phyloP scores from a whole-genome alignment of 331 rosid genomes.

The Malus hybrid region DNA sequence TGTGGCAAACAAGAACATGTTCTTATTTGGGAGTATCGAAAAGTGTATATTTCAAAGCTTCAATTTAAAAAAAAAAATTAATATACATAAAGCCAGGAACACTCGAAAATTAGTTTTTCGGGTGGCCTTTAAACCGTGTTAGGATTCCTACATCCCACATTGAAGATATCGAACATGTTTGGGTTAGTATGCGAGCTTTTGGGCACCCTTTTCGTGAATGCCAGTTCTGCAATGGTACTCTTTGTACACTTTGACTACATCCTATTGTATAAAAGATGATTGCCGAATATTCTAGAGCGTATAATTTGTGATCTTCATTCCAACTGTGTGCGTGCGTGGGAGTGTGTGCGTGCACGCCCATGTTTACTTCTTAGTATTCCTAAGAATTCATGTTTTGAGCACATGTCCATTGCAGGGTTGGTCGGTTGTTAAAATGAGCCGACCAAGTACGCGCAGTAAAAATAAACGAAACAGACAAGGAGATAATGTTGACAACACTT shows the following conservation, averaged over 20 bases:
- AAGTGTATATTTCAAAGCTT: not conserved
- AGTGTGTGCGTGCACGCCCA: not conserved
- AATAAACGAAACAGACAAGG: slow-evolving; percentile 69
- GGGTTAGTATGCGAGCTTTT: not conserved
- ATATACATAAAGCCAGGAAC: not conserved
- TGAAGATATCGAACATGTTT: not conserved
- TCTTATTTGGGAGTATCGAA: not conserved
- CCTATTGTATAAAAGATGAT: not conserved
- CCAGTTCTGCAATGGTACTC: not conserved
- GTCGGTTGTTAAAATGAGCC: slow-evolving; percentile 57
- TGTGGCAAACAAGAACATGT: not conserved
- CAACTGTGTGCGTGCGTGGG: not conserved
- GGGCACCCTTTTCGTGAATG: not conserved
- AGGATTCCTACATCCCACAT: not conserved
- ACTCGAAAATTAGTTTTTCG: not conserved
- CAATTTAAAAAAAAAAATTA: not conserved
- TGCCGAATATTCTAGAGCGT: not conserved
- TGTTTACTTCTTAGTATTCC: not conserved
- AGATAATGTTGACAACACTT: slow-evolving; percentile 41
- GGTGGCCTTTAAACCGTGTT: not conserved
- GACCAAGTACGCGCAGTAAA: slow-evolving; percentile 71
- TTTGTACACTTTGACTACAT: not conserved
- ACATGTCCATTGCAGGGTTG: slow-evolving; percentile 24
- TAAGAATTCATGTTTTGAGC: not conserved
- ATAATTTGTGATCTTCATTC: not conserved